These are phyloP conservation scores for Schizochytrium sp. DNA, from an alignment of 108 stramenopile species.

Conservation along the genomic window DNA sequence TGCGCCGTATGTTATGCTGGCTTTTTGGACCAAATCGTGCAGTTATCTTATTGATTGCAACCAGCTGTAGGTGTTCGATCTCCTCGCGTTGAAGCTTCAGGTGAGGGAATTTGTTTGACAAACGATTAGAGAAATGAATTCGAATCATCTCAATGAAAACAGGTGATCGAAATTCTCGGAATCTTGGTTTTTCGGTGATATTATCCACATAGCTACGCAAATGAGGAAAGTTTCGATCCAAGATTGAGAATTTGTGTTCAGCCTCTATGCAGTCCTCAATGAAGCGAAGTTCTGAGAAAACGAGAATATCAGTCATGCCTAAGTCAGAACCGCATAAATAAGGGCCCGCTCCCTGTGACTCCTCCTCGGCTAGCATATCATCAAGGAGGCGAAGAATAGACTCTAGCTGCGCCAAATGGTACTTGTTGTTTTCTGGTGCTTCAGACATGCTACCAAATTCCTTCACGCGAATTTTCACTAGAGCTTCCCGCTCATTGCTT, in stretches of 20 bases:
- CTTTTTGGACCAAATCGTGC: neutral
- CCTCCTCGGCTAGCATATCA: neutral
- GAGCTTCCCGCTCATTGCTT: neutral
- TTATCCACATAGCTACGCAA: neutral
- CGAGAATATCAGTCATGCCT: neutral
- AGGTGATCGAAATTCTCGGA: neutral
- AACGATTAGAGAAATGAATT: conserved; percentile 2
- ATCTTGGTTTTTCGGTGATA: neutral
- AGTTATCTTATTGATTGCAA: neutral
- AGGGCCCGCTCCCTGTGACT: neutral
- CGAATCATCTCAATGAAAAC: neutral
- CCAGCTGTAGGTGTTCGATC: neutral
- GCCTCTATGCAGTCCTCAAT: neutral
- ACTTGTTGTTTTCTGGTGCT: neutral
- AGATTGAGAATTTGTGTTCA: neutral
- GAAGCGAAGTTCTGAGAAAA: neutral
- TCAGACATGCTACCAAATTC: neutral
- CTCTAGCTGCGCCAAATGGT: conserved; percentile 9
- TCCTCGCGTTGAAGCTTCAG: conserved; percentile 16
- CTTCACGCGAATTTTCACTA: neutral
- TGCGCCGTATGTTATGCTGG: neutral
- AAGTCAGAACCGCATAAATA: neutral
- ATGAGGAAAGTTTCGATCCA: conserved; percentile 5
- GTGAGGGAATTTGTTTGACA: neutral
- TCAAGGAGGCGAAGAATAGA: neutral